These are phyloP conservation scores for Populus trichocarpa DNA, from an alignment of 441 rosid species.

Conservation along the genomic window DNA sequence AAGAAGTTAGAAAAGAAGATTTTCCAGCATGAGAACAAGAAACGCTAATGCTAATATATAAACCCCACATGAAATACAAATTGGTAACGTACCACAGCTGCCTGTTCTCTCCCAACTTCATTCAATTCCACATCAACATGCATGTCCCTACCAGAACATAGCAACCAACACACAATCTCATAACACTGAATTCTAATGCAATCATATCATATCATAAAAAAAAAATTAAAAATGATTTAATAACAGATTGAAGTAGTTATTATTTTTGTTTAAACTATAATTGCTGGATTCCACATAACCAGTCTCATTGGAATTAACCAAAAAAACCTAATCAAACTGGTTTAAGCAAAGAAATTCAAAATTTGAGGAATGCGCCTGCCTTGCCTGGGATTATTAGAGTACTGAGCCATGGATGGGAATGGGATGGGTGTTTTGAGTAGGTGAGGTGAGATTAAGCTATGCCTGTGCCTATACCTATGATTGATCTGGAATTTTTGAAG, in stretches of 20 bases:
- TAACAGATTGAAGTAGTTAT: too few species aligned
- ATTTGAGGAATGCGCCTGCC: not conserved
- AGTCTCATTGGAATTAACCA: not conserved
- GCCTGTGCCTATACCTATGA: too few species aligned
- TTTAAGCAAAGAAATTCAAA: not conserved
- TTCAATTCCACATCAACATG: slow-evolving; percentile 49
- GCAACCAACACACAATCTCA: not conserved
- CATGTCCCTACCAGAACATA: slow-evolving; percentile 41
- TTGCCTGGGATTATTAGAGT: not conserved
- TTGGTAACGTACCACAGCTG: slow-evolving; percentile 22
- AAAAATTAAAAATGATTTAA: too few species aligned
- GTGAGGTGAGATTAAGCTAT: too few species aligned
- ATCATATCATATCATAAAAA: too few species aligned
- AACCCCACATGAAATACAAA: not conserved
- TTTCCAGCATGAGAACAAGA: slow-evolving; percentile 8
- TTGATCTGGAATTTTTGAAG: too few species aligned
- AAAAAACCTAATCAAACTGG: not conserved
- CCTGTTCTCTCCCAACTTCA: slow-evolving; percentile 53
- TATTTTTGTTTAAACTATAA: too few species aligned
- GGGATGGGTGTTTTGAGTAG: not conserved
- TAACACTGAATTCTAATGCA: too few species aligned
- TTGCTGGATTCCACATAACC: too few species aligned
- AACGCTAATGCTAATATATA: not conserved
- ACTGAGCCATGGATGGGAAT: not conserved
- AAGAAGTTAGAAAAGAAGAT: not conserved